These are phyloP conservation scores for Amanita inopinata DNA, from an alignment of 768 basidiomycete species.

Conservation along the genomic window DNA sequence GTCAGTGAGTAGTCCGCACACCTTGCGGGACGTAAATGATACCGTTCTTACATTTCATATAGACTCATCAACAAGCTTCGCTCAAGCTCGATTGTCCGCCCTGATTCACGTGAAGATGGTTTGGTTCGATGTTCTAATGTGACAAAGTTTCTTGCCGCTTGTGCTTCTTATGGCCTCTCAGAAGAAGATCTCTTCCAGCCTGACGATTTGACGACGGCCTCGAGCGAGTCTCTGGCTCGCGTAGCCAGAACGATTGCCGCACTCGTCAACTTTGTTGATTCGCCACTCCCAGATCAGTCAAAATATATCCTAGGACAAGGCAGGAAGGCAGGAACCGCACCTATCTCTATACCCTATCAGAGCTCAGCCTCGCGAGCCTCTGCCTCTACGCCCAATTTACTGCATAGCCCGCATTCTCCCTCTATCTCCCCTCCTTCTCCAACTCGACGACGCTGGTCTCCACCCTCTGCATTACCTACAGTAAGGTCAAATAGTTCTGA, in stretches of 20 bases:
- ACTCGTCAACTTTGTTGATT: conserved; percentile 53
- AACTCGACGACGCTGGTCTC: conserved; percentile 38
- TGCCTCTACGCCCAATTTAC: conserved; percentile 56
- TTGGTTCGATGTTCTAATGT: conserved; percentile 59
- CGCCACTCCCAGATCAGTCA: conserved; percentile 33
- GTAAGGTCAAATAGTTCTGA: conserved; percentile 50
- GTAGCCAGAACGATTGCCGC: conserved; percentile 70
- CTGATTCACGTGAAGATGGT: conserved; percentile 61
- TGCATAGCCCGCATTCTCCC: conserved; percentile 25
- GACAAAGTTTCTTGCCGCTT: conserved; percentile 70
- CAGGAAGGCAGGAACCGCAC: conserved; percentile 16
- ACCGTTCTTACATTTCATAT: conserved; percentile 7
- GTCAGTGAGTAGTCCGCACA: conserved; percentile 62
- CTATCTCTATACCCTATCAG: conserved; percentile 22
- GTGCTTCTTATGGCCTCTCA: conserved; percentile 54
- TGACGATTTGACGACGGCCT: conserved; percentile 57
- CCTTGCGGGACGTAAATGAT: conserved; percentile 14
- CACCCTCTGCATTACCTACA: conserved; percentile 39
- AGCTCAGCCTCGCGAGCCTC: conserved; percentile 33
- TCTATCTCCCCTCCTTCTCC: conserved; percentile 26
- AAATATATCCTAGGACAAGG: conserved; percentile 36
- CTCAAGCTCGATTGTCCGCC: conserved; percentile 46
- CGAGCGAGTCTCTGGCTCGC: conserved; percentile 52
- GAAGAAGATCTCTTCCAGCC: conserved; percentile 56
- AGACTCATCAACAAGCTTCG: conserved; percentile 78